A percentile compares a stretch with the other conserved stretches of the same genome.
Evolutionary conservation across 345 rosid genomes (phyloP).

Genomic region (Syzygium aromaticum): DNA sequence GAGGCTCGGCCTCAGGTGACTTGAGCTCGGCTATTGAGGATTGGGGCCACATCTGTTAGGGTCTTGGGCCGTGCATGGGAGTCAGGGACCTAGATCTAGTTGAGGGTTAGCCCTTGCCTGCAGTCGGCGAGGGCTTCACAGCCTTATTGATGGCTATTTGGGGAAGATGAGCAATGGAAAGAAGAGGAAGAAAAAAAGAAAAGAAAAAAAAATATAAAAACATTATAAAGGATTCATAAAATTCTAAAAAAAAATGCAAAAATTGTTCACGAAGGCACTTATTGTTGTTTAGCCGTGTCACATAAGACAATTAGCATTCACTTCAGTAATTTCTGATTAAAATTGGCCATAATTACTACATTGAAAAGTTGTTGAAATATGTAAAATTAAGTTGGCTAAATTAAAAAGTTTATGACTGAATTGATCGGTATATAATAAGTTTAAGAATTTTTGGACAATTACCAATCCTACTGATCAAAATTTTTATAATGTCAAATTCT

Average conservation of each 20-base stretch:
- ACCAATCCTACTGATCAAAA: background rate
- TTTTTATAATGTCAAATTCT: background rate
- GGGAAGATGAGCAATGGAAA: background rate
- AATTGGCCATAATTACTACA: background rate
- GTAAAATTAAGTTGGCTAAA: background rate
- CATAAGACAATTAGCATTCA: background rate
- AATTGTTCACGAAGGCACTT: too few relatives aligned
- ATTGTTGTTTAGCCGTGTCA: background rate
- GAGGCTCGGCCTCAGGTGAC: background rate
- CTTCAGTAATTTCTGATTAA: rapidly evolving
- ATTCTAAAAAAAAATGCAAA: too few relatives aligned
- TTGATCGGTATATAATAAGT: background rate
- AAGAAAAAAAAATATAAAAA: background rate
- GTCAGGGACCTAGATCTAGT: background rate
- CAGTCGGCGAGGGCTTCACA: background rate
- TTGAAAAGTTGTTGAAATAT: background rate
- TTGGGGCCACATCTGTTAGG: background rate
- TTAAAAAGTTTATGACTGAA: background rate
- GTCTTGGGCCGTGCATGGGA: background rate
- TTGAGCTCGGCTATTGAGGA: background rate
- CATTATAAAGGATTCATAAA: background rate
- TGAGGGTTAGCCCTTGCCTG: background rate
- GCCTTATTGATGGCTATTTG: rapidly evolving
- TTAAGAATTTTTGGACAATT: background rate
- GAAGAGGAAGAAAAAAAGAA: too few relatives aligned